Percentiles rank a stretch among this genome's conserved stretches.
Conservation (phyloP, 75 land plant genomes). For the Sequoiadendron giganteum region DNA sequence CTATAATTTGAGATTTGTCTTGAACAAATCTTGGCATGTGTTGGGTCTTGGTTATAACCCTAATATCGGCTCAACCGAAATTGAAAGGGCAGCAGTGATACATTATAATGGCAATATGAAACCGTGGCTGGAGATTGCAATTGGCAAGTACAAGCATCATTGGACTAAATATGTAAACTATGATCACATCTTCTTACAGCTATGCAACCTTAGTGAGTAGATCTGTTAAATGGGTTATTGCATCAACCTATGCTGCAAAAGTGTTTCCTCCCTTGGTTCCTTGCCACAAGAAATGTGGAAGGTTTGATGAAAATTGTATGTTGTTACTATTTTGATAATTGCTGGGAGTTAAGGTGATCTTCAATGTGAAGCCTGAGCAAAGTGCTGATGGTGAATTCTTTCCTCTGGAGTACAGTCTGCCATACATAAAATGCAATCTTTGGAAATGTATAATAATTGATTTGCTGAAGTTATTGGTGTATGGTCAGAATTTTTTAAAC, state of each 20-base stretch:
- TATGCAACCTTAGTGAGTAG: slow-evolving; percentile 53
- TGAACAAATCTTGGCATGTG: slow-evolving; percentile 73
- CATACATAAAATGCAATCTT: not conserved
- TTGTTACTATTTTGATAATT: not conserved
- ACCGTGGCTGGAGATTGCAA: slow-evolving; percentile 80
- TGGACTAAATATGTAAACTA: slow-evolving; percentile 67
- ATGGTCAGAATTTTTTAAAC: not conserved
- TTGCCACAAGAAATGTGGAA: not conserved
- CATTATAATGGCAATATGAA: slow-evolving; percentile 85
- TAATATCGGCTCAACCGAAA: slow-evolving; percentile 42
- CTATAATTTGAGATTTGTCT: slow-evolving; percentile 54
- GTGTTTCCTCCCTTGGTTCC: not conserved
- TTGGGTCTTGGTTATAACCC: slow-evolving; percentile 82
- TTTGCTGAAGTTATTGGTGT: not conserved
- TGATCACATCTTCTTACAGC: slow-evolving; percentile 50
- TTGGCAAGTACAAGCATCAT: slow-evolving; percentile 52
- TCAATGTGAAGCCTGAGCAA: not conserved
- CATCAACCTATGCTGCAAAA: not conserved
- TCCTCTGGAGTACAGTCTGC: not conserved
- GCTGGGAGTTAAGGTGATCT: not conserved
- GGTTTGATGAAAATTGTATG: not conserved
- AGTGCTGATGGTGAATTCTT: not conserved
- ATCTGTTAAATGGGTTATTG: not conserved
- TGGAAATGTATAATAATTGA: not conserved
- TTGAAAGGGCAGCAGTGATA: slow-evolving; percentile 70